phyloP scores from a whole-genome alignment of 139 green algal species.

The Raphidocelis subcapitata region DNA sequence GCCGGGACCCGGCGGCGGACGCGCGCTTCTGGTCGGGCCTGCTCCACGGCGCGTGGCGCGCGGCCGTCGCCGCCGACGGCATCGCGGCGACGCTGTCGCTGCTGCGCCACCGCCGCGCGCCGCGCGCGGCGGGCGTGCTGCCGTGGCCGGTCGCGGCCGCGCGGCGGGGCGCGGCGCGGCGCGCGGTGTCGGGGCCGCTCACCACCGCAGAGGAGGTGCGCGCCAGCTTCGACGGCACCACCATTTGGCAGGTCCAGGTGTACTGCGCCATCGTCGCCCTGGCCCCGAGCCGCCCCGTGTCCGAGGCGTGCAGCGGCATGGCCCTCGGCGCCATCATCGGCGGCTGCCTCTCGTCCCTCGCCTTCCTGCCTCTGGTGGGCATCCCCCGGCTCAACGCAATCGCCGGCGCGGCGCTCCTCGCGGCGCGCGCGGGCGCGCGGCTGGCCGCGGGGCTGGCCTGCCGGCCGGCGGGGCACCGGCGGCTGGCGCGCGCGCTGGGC shows the following conservation, averaged over 20 bases:
- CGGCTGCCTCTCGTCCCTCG: neutral
- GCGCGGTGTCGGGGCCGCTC: neutral
- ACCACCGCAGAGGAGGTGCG: neutral
- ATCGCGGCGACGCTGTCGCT: neutral
- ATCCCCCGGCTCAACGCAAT: neutral
- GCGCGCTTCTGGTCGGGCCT: conserved; percentile 1
- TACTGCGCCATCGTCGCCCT: neutral
- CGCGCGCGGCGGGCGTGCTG: neutral
- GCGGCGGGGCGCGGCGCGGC: too few species aligned
- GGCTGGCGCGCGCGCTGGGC: neutral
- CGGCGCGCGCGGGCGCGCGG: neutral
- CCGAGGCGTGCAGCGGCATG: neutral
- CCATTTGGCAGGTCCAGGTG: neutral
- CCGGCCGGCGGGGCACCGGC: neutral
- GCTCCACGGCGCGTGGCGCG: conserved; percentile 14
- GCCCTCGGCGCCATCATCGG: neutral
- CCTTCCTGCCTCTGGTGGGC: neutral
- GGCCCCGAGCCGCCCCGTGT: neutral
- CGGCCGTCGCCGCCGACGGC: conserved; percentile 7
- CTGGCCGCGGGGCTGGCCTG: neutral
- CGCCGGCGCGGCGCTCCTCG: neutral
- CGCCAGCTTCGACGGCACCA: neutral
- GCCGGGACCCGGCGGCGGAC: conserved; percentile 1
- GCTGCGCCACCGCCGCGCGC: neutral
- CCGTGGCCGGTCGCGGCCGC: neutral